These are phyloP conservation scores for Fusarium sp. DNA, from an alignment of 2,329 filamentous ascomycete species.

Conservation along the genomic window DNA sequence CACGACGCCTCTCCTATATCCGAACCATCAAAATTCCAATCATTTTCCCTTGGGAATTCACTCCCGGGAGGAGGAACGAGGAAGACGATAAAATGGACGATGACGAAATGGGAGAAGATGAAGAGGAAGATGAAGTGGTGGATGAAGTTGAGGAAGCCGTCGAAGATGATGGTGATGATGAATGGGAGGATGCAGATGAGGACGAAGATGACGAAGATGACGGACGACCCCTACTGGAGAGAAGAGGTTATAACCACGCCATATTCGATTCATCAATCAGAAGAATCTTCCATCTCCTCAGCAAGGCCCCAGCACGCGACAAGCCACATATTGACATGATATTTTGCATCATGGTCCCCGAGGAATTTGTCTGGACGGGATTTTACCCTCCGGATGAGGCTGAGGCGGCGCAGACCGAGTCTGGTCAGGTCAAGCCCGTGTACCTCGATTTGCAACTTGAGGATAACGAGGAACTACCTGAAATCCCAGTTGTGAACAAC, in stretches of 20 bases:
- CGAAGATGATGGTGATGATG: too few relatives aligned
- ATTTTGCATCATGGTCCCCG: conserved; percentile 14
- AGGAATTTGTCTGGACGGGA: conserved; percentile 10
- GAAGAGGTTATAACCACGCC: conserved; percentile 13
- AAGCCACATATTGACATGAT: conserved; percentile 21
- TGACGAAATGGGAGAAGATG: too few relatives aligned
- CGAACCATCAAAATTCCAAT: neutral
- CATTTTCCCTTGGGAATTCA: neutral
- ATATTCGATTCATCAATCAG: neutral
- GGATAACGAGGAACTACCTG: neutral
- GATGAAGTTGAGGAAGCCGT: too few relatives aligned
- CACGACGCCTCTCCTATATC: conserved; percentile 6
- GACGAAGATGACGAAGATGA: too few relatives aligned
- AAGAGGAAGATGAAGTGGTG: too few relatives aligned
- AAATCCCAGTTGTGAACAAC: conserved; percentile 9
- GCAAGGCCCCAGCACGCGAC: conserved; percentile 12
- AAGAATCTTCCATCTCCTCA: conserved; percentile 7
- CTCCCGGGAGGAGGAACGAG: neutral
- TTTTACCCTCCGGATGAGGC: neutral
- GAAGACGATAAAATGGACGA: too few relatives aligned
- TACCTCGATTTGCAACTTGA: conserved; percentile 9
- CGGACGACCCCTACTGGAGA: neutral
- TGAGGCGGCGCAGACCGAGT: conserved; percentile 14
- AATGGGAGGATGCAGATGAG: neutral
- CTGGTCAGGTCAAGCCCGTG: neutral